Evolutionary conservation across 2,329 filamentous ascomycete genomes (phyloP).

Genomic region (Myriosclerotinia curreyana): DNA sequence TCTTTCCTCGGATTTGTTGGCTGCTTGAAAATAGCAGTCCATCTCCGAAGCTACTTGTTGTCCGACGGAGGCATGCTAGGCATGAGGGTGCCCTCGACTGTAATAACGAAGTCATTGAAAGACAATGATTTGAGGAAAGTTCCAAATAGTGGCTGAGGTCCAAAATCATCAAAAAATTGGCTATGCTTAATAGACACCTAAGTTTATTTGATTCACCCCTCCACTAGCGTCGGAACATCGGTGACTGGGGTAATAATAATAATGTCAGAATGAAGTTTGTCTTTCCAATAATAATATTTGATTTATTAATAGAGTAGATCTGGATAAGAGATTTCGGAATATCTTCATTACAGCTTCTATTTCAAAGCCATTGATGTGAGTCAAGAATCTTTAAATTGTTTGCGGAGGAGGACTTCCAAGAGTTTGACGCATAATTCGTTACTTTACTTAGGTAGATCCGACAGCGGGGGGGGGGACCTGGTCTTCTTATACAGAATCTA

Average conservation of each 20-base stretch:
- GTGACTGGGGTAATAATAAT: constrained; percentile 11
- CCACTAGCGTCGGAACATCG: constrained; percentile 12
- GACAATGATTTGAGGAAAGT: not conserved
- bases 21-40: constrained; percentile 26
- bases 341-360: not conserved
- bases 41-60: constrained; percentile 31
- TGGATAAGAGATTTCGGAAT: constrained; percentile 16
- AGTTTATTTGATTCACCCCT: constrained; percentile 9
- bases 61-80: constrained; percentile 35
- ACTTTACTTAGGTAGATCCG: not conserved
- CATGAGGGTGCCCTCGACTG: constrained; percentile 35
- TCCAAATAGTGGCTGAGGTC: constrained; percentile 1
- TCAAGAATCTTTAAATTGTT: not conserved
- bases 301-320: not conserved
- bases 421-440: constrained; percentile 1
- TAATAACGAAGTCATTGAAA: constrained; percentile 35
- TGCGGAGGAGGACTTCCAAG: not conserved
- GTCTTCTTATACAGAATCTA: constrained; percentile 2
- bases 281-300: constrained; percentile 7
- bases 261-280: not conserved
- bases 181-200: constrained; percentile 5
- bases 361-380: not conserved
- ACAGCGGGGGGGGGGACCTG: constrained; percentile 15
- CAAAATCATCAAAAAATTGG: constrained; percentile 20
- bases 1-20: constrained; percentile 45